These are phyloP conservation scores for Blastobotrys mokoenaii DNA, from an alignment of 805 yeast species.

Conservation along the genomic window DNA sequence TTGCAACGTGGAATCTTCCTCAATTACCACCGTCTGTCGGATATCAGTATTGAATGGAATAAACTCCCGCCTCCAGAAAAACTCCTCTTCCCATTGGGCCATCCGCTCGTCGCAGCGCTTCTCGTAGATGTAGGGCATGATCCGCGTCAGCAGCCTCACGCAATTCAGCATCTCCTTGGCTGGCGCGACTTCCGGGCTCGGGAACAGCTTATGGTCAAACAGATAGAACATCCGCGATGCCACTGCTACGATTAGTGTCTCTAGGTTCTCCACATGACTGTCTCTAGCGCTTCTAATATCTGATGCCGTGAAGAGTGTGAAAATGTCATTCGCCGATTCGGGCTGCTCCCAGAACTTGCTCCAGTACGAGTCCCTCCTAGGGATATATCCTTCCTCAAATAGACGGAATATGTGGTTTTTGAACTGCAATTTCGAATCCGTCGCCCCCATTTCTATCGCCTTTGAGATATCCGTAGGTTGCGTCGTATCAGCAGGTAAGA, in stretches of 20 bases:
- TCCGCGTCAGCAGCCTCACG: conserved; percentile 51
- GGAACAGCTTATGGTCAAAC: conserved; percentile 22
- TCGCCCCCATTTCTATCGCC: conserved; percentile 48
- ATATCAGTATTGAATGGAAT: neutral
- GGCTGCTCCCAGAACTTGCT: conserved; percentile 42
- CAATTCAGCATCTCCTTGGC: conserved; percentile 45
- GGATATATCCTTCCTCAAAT: conserved; percentile 24
- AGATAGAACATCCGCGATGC: conserved; percentile 29
- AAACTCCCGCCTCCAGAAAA: conserved; percentile 35
- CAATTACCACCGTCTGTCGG: conserved; percentile 6
- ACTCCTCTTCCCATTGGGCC: conserved; percentile 28
- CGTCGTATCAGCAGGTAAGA: no score
- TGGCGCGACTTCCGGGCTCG: conserved; percentile 21
- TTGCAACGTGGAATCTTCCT: conserved; percentile 24
- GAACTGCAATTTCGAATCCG: conserved; percentile 58
- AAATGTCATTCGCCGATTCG: conserved; percentile 46
- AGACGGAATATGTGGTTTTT: conserved; percentile 54
- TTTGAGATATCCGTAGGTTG: neutral
- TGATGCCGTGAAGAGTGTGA: conserved; percentile 42
- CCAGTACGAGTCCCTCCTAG: conserved; percentile 37
- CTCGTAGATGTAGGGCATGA: conserved; percentile 66
- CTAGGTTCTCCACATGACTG: conserved; percentile 48
- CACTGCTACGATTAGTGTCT: conserved; percentile 39
- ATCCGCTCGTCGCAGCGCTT: conserved; percentile 19
- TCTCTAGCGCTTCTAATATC: conserved; percentile 57